Percentiles rank a stretch among this genome's conserved stretches.
phyloP scores from a whole-genome alignment of 768 basidiomycete genomes.

The Podaxis pistillaris region DNA sequence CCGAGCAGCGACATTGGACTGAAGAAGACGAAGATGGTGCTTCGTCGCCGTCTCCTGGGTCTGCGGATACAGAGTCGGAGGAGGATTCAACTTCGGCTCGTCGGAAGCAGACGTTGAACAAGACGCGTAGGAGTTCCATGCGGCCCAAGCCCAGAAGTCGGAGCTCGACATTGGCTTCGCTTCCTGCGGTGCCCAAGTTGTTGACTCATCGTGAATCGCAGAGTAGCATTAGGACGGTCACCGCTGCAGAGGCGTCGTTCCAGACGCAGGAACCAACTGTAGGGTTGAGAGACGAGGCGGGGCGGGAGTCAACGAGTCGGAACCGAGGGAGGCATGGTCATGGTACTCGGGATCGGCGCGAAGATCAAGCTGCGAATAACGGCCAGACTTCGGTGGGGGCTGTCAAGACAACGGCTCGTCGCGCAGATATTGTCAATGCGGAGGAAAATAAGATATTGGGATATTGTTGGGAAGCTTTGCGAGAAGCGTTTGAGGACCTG shows the following conservation, averaged over 20 bases:
- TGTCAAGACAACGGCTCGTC: constrained; percentile 29
- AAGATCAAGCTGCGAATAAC: constrained; percentile 15
- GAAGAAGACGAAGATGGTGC: constrained; percentile 52
- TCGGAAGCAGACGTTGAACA: constrained; percentile 29
- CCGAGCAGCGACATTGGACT: constrained; percentile 52
- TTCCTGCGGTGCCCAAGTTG: constrained; percentile 38
- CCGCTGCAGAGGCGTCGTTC: constrained; percentile 48
- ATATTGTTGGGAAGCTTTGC: constrained; percentile 56
- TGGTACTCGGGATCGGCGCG: constrained; percentile 27
- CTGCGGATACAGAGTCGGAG: constrained; percentile 59
- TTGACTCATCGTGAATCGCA: constrained; percentile 51
- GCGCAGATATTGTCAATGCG: constrained; percentile 39
- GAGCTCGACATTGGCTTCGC: constrained; percentile 66
- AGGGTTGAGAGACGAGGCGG: constrained; percentile 24
- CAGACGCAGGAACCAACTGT: constrained; percentile 23
- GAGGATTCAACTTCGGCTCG: constrained; percentile 30
- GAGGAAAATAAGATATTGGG: constrained; percentile 53
- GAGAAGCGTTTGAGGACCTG: constrained; percentile 56
- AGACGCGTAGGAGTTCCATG: constrained; percentile 30
- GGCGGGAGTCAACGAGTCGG: constrained; percentile 23
- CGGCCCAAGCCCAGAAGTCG: constrained; percentile 47
- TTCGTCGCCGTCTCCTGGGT: constrained; percentile 60
- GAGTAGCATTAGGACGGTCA: constrained; percentile 73
- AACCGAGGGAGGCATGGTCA: constrained; percentile 26
- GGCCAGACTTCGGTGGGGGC: constrained; percentile 12